Evolutionary conservation across 768 basidiomycete genomes (phyloP).

Genomic region (Gloeophyllum trabeum): DNA sequence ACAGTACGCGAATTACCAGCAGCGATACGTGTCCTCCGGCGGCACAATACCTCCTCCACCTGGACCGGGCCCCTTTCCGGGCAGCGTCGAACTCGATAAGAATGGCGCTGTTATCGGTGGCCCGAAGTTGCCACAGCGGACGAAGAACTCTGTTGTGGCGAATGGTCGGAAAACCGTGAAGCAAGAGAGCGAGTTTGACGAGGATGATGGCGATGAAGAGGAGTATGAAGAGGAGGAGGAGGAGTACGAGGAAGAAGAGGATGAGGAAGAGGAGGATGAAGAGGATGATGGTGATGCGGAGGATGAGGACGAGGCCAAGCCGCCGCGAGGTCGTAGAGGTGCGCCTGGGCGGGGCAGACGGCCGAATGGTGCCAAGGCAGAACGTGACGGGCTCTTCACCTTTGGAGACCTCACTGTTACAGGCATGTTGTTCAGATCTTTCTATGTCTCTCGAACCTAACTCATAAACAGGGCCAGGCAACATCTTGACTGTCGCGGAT

Average conservation of each 20-base stretch:
- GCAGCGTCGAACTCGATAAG: constrained; percentile 93
- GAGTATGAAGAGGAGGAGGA: constrained; percentile 59
- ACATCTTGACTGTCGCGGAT: constrained; percentile 96
- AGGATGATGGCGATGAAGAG: constrained; percentile 49
- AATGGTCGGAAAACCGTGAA: constrained; percentile 34
- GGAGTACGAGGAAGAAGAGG: constrained; percentile 61
- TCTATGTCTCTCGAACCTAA: constrained; percentile 6
- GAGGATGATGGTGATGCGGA: constrained; percentile 29
- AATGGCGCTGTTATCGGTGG: constrained; percentile 59
- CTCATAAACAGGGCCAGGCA: constrained; percentile 54
- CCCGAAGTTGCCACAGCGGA: constrained; percentile 12
- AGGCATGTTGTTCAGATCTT: constrained; percentile 36
- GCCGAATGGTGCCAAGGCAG: constrained; percentile 29
- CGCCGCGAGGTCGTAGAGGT: constrained; percentile 13
- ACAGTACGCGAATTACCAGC: constrained; percentile 97
- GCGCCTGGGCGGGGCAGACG: constrained; percentile 13
- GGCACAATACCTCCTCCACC: constrained; percentile 86
- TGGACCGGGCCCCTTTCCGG: constrained; percentile 96
- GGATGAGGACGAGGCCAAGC: constrained; percentile 18
- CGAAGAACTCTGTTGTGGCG: constrained; percentile 12
- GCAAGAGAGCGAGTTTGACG: constrained; percentile 55
- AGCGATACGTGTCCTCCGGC: constrained; percentile 87
- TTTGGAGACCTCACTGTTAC: constrained; percentile 79
- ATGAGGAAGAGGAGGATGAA: constrained; percentile 47
- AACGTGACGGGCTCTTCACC: constrained; percentile 63